phyloP scores from a whole-genome alignment of 2,329 filamentous ascomycete species.

The Alternaria incomplexa region DNA sequence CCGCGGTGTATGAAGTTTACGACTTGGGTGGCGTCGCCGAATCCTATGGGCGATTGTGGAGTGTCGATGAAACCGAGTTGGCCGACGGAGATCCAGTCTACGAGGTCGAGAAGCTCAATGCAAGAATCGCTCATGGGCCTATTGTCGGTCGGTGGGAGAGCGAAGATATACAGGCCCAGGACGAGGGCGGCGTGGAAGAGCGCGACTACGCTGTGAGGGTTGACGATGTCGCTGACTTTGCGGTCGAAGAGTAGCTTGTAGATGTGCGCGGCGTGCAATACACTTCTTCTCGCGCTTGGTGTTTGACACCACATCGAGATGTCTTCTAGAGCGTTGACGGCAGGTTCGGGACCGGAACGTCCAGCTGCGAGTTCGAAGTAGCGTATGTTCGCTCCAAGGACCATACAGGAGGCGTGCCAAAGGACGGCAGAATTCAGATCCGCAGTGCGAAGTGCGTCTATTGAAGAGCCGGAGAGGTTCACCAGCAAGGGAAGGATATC shows the following conservation, averaged over 20 bases:
- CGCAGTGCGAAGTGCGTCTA: conserved; percentile 50
- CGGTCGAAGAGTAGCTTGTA: conserved; percentile 59
- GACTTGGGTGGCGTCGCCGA: conserved; percentile 41
- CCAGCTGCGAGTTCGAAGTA: conserved; percentile 61
- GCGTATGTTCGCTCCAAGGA: conserved; percentile 58
- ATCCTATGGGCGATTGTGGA: conserved; percentile 18
- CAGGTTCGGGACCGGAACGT: conserved; percentile 55
- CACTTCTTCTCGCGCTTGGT: conserved; percentile 56
- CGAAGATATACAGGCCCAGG: conserved; percentile 60
- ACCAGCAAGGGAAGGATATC: conserved; percentile 46
- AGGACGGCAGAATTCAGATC: conserved; percentile 59
- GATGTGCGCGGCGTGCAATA: conserved; percentile 60
- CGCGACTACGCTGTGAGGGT: conserved; percentile 57
- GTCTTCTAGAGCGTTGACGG: conserved; percentile 57
- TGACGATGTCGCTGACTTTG: conserved; percentile 60
- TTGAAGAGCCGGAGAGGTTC: conserved; percentile 49
- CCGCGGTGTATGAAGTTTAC: conserved; percentile 57
- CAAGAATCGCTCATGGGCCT: conserved; percentile 35
- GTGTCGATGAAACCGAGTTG: conserved; percentile 54
- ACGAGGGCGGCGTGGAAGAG: conserved; percentile 60
- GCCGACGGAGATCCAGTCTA: conserved; percentile 58
- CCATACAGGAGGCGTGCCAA: conserved; percentile 62
- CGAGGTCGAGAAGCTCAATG: conserved; percentile 58
- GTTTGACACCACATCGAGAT: conserved; percentile 60
- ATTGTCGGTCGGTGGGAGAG: conserved; percentile 46